These are phyloP conservation scores for Leptographium wingfieldii DNA, from an alignment of 2,329 filamentous ascomycete genomes.

Conservation along the genomic window DNA sequence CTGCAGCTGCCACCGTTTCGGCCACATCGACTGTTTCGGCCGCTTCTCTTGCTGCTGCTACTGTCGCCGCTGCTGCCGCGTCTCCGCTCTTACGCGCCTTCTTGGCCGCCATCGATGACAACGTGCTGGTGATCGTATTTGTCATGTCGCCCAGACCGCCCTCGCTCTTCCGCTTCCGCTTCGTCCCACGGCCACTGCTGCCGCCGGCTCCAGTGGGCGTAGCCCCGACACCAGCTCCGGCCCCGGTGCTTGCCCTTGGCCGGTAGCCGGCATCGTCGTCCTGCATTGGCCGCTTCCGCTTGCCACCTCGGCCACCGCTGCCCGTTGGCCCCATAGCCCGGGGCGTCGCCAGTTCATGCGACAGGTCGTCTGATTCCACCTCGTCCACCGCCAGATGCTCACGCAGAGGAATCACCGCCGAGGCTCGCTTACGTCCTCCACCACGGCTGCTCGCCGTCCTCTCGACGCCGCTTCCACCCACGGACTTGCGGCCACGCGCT, in stretches of 20 bases:
- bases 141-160: constrained; percentile 24
- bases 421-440: constrained; percentile 10
- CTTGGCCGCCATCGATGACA: constrained; percentile 12
- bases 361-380: constrained; percentile 11
- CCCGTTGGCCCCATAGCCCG: constrained; percentile 6
- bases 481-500: constrained; percentile 4
- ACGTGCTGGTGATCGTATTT: constrained; percentile 17
- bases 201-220: no score
- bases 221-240: constrained; percentile 13
- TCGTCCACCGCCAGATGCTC: constrained; percentile 14
- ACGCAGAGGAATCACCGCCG: constrained; percentile 17
- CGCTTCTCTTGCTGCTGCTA: constrained; percentile 13
- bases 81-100: constrained; percentile 21
- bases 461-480: constrained; percentile 10
- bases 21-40: neutral
- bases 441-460: neutral
- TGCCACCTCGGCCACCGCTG: constrained; percentile 25
- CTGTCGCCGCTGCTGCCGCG: neutral
- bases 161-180: constrained; percentile 50
- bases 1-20: neutral
- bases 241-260: constrained; percentile 36
- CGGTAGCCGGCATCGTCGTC: constrained; percentile 49
- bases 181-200: constrained; percentile 31
- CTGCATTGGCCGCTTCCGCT: constrained; percentile 31
- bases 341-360: constrained; percentile 9